Conservation (phyloP, 768 basidiomycete species). For the Amanita rimosa region DNA sequence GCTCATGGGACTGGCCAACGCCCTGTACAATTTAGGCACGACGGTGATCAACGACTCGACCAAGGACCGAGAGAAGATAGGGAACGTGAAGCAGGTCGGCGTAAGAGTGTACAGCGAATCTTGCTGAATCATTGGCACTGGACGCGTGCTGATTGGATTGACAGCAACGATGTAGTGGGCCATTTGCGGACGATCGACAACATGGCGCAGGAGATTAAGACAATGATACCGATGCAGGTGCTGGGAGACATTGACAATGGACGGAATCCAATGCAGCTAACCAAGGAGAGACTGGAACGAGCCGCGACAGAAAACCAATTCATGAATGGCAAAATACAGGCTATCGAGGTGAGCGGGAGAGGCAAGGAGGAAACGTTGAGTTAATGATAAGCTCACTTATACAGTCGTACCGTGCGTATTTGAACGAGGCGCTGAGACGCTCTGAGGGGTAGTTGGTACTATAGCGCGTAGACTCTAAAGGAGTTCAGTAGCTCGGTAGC, state of each 20-base stretch:
- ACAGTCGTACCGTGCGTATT: constrained; percentile 59
- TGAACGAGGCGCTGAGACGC: constrained; percentile 66
- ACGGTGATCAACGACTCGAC: constrained; percentile 78
- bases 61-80: constrained; percentile 65
- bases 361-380: background rate
- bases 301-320: constrained; percentile 86
- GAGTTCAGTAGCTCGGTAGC: too few relatives aligned
- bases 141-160: background rate
- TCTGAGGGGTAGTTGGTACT: constrained; percentile 16
- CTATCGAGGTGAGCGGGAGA: constrained; percentile 45
- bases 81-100: constrained; percentile 68
- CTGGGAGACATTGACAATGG: constrained; percentile 71
- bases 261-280: constrained; percentile 73
- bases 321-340: constrained; percentile 81
- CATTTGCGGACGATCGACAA: constrained; percentile 60
- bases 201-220: constrained; percentile 47
- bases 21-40: constrained; percentile 71
- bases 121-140: background rate
- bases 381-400: constrained; percentile 6
- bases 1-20: constrained; percentile 63
- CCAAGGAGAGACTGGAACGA: constrained; percentile 69
- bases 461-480: too few relatives aligned
- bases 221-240: constrained; percentile 67
- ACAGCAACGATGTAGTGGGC: constrained; percentile 63
- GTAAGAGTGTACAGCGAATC: constrained; percentile 45